Base-by-base conservation (phyloP, 352 stramenopile genomes). In the Phytophthora pistaciae region DNA sequence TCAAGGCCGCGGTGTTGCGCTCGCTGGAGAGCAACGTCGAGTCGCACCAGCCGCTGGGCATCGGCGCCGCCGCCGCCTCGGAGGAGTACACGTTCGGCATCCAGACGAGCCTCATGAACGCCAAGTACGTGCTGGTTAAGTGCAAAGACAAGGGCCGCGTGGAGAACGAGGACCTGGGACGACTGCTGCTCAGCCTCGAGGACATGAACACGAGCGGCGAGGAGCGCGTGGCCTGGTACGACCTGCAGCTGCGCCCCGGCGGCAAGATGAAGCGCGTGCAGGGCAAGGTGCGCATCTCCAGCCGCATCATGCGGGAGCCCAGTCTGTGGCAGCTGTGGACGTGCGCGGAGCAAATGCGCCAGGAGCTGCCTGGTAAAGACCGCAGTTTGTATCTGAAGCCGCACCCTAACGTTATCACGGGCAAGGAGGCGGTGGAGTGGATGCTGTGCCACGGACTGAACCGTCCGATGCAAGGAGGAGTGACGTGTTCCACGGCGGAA, bases 51-150 rank as follows among this genome's bases (percentile, higher is more conserved):
- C 90, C 90, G n/a, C 71, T 96, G 33, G 90, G 90, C 8, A 96
- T 96, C 63, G 90, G 90, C 21, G 90, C 87, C 5, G 90, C 90
- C 4, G 90, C 90, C 0, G 90, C 88, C 1, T 83, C 85, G 5
- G 88, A 96, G 61, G 90, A 96, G 75, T 96, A 96, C 68, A 96
- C 90, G 46, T 95, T 96, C 70, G 90, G 90, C 53, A 94, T 91
- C 54, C 81, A 90, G 27, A 88, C 85, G 27, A 93, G 94, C 54
- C 60, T 96, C 8, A 68, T 79, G 54, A 79, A 85, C 27, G 90
- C 90, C 64, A 94, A 95, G 72, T 96, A 91, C 61, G 64, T 96
- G 61, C 72, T 95, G 13, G 80, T 96, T 6, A 96, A 96, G 61
- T 96, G 90, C 86, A 96, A 96, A 56, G 87, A 96, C 76, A 96